Conservation (phyloP, 345 rosid genomes). For the Boechera divaricarpa region DNA sequence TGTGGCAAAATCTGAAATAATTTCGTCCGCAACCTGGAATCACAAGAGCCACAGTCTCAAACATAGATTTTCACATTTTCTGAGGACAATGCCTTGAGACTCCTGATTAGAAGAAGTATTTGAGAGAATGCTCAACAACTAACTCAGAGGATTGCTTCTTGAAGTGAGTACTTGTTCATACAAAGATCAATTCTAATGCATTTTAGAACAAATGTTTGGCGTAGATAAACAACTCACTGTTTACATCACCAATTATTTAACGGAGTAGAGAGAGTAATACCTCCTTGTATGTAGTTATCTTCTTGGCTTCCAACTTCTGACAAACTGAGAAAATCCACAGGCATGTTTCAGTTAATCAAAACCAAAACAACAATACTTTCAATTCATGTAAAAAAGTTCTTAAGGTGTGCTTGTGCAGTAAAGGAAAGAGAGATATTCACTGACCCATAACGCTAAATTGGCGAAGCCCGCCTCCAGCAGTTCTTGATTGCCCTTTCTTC, state of each 20-base stretch:
- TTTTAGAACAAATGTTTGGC: not conserved
- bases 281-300: constrained; percentile 54
- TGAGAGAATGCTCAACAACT: too few species aligned
- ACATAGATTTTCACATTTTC: not conserved
- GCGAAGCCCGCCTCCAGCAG: constrained; percentile 52
- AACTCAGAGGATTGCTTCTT: not conserved
- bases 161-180: not conserved
- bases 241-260: not conserved
- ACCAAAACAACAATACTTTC: not conserved
- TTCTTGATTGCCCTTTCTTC: constrained; percentile 51
- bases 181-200: not conserved
- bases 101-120: too few species aligned
- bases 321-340: constrained; percentile 46
- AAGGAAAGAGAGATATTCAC: constrained; percentile 26
- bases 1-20: constrained; percentile 49
- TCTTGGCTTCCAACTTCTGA: constrained; percentile 58
- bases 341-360: not conserved
- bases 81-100: not conserved
- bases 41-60: constrained; percentile 35
- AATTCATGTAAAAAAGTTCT: not conserved
- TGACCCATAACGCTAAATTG: constrained; percentile 54
- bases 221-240: not conserved
- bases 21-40: constrained; percentile 53
- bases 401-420: too few species aligned
- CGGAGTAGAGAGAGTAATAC: constrained; percentile 26